phyloP scores from a whole-genome alignment of 2,329 filamentous ascomycete genomes.

The Fusarium sp. region DNA sequence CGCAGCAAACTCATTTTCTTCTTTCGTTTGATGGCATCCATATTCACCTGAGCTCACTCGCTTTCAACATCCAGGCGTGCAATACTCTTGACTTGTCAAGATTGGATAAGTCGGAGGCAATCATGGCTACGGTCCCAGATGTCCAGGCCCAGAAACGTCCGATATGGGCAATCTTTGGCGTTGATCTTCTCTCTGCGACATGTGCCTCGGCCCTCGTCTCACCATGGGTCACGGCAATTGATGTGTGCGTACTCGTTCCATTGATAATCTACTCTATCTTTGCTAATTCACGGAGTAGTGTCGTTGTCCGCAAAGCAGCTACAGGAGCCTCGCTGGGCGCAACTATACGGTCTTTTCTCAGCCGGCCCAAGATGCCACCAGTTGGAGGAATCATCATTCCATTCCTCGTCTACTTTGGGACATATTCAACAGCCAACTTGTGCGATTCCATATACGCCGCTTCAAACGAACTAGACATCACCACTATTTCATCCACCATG shows the following conservation, averaged over 20 bases:
- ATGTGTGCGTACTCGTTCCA: slow-evolving; percentile 13
- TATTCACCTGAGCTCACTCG: not conserved
- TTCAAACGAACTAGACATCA: slow-evolving; percentile 3
- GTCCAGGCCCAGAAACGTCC: slow-evolving; percentile 11
- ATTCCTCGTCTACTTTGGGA: slow-evolving; percentile 29
- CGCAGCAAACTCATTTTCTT: not conserved
- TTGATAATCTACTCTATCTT: not conserved
- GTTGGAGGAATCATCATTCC: slow-evolving; percentile 16
- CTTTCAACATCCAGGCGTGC: not conserved
- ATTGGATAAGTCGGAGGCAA: not conserved
- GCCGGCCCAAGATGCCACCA: slow-evolving; percentile 7
- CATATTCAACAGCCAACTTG: slow-evolving; percentile 26
- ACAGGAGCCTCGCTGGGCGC: slow-evolving; percentile 12
- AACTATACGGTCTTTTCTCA: slow-evolving; percentile 10
- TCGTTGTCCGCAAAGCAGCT: slow-evolving; percentile 21
- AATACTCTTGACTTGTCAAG: not conserved
- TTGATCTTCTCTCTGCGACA: slow-evolving; percentile 21
- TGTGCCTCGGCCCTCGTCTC: slow-evolving; percentile 28
- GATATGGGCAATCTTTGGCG: slow-evolving; percentile 24
- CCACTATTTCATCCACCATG: slow-evolving; percentile 10
- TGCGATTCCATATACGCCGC: slow-evolving; percentile 22
- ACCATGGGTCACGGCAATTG: slow-evolving; percentile 32
- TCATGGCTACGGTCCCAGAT: slow-evolving; percentile 20
- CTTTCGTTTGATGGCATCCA: not conserved
- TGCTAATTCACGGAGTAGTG: not conserved